phyloP scores from a whole-genome alignment of 2,329 filamentous ascomycete genomes.

The Colletotrichum sidae region DNA sequence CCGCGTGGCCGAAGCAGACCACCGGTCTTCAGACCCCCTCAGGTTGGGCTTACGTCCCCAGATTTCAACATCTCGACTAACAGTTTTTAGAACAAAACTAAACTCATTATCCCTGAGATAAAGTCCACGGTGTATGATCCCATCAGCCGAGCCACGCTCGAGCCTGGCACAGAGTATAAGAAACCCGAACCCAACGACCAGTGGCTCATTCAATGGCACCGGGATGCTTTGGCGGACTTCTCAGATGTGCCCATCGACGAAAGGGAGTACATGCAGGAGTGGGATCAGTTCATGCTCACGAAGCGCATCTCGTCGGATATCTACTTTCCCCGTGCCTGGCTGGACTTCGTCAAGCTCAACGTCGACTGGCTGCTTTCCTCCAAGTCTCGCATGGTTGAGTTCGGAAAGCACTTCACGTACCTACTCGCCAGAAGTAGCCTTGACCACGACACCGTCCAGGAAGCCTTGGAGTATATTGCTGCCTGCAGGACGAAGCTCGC shows the following conservation, averaged over 20 bases:
- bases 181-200: conserved; percentile 57
- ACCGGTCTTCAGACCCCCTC: conserved; percentile 2
- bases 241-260: conserved; percentile 65
- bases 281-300: conserved; percentile 66
- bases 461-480: conserved; percentile 57
- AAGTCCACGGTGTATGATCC: conserved; percentile 68
- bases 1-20: conserved; percentile 22
- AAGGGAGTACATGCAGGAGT: conserved; percentile 69
- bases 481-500: conserved; percentile 50
- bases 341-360: conserved; percentile 63
- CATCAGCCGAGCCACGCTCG: conserved; percentile 64
- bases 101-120: conserved; percentile 59
- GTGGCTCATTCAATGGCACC: conserved; percentile 70
- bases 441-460: conserved; percentile 55
- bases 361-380: conserved; percentile 63
- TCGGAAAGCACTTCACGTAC: conserved; percentile 65
- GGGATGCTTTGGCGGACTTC: conserved; percentile 68
- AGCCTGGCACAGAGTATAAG: conserved; percentile 59
- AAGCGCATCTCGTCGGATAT: conserved; percentile 63
- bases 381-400: conserved; percentile 62
- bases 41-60: conserved; percentile 4
- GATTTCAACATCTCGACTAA: conserved; percentile 1
- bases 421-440: conserved; percentile 62
- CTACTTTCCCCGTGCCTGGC: conserved; percentile 64
- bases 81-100: conserved; percentile 21